Evolutionary conservation across 768 basidiomycete genomes (phyloP).

Genomic region (Suillus variegatus): DNA sequence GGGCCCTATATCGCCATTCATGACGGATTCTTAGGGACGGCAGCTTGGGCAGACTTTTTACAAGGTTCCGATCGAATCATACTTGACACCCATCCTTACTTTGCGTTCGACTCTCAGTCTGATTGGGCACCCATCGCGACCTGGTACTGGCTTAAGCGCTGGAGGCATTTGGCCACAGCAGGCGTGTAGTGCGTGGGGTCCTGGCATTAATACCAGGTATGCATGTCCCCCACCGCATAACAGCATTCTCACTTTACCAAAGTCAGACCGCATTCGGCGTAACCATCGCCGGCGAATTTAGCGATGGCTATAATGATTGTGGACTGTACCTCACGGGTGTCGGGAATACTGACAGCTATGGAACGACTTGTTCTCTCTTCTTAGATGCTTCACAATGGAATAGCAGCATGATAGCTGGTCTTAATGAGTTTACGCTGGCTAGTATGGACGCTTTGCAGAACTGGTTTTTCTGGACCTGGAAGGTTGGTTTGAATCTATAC

Average conservation of each 20-base stretch:
- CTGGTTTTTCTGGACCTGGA: conserved; percentile 84
- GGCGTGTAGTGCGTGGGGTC: conserved; percentile 64
- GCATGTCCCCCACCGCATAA: conserved; percentile 28
- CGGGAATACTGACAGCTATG: conserved; percentile 26
- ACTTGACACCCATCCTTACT: conserved; percentile 71
- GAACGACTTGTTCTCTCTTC: conserved; percentile 43
- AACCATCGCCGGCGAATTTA: conserved; percentile 76
- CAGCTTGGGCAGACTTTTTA: conserved; percentile 50
- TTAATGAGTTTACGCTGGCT: conserved; percentile 51
- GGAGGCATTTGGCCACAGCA: conserved; percentile 48
- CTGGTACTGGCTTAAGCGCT: conserved; percentile 30
- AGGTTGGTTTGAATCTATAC: conserved; percentile 36
- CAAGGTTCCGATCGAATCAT: conserved; percentile 61
- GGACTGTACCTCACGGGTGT: conserved; percentile 50
- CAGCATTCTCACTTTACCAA: conserved; percentile 4
- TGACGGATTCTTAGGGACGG: conserved; percentile 56
- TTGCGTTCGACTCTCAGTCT: conserved; percentile 52
- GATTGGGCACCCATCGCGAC: conserved; percentile 34
- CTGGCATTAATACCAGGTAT: conserved; percentile 47
- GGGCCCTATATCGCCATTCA: conserved; percentile 61
- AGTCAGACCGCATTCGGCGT: conserved; percentile 64
- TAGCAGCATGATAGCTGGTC: conserved; percentile 49
- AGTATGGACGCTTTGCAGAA: conserved; percentile 69
- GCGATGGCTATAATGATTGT: conserved; percentile 66
- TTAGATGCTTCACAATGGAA: conserved; percentile 55